Evolutionary conservation across 495 filamentous ascomycete species (phyloP), one percentile per base, ranked within the genome.

Genomic region (Aspergillus ostianus): DNA sequence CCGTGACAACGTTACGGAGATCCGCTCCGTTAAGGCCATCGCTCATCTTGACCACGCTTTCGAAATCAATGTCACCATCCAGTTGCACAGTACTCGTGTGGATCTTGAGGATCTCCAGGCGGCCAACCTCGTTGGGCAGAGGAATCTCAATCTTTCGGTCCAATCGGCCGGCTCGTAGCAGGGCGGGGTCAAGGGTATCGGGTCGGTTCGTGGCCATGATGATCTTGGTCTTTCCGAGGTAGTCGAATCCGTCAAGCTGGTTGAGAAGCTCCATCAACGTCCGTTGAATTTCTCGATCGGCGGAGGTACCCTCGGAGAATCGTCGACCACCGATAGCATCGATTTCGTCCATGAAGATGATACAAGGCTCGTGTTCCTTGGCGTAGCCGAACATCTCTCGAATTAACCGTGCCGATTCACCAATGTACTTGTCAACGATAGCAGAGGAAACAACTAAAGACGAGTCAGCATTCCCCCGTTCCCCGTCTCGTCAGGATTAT

Each of bases 271-370:
- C 95, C 95, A 99, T 99, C 61, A 99, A 82, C 45, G 95, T 99
- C 59, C 95, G 90, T 79, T 99, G 95, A 65, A 99, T 99, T 74
- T 99, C 95, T 64, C 95, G 89, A 79, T 99, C 95, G 23, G 95
- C 95, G 32, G 91, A 96, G 57, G 95, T 99, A 64, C 95, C 95
- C 73, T 99, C 95, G n/a, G 90, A 95, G 69, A 99, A 99, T 64
- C 95, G 85, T 67, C 95, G 86, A 56, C 95, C 95, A 70, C 95
- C 95, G 70, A 99, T 99, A 66, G 95, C 95, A 70, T 99, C 95
- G 73, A 99, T 99, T 73, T 99, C 95, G 80, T 99, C 95, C 95
- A 99, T 99, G 85, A 99, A 99, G 76, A 99, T 99, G 70, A 99
- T 98, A 74, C 95, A 99, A 48, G 95, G 95, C 72, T 99, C 95